Evolutionary conservation across 2,329 filamentous ascomycete species (phyloP).

Genomic region (Arthroderma uncinatum): DNA sequence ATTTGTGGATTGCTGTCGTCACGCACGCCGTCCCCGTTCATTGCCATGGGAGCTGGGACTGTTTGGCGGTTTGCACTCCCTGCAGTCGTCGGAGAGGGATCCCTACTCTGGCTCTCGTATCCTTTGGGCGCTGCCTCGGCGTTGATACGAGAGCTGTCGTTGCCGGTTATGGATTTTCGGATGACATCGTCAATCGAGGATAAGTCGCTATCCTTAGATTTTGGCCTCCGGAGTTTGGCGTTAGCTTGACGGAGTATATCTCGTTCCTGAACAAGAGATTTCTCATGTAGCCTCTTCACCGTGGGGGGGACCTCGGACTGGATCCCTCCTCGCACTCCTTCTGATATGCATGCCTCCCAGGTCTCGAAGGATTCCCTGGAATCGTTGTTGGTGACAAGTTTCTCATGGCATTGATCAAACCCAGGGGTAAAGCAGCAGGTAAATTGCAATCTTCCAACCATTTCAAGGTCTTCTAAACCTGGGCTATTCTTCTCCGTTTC

Average conservation of each 20-base stretch:
- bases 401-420: slow-evolving; percentile 73
- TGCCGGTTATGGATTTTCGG: background rate
- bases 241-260: slow-evolving; percentile 66
- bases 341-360: slow-evolving; percentile 83
- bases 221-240: slow-evolving; percentile 56
- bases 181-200: slow-evolving; percentile 2
- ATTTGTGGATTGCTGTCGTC: background rate
- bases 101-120: background rate
- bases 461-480: slow-evolving; percentile 62
- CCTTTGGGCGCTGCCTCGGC: background rate
- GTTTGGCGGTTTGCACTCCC: background rate
- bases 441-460: slow-evolving; percentile 74
- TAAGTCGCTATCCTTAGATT: slow-evolving; percentile 66
- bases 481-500: slow-evolving; percentile 46
- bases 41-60: background rate
- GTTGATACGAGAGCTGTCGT: background rate
- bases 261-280: slow-evolving; percentile 65
- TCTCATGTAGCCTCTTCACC: slow-evolving; percentile 66
- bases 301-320: slow-evolving; percentile 59
- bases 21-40: background rate
- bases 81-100: background rate
- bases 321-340: slow-evolving; percentile 69
- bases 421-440: slow-evolving; percentile 75
- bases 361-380: slow-evolving; percentile 86
- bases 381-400: slow-evolving; percentile 76